phyloP scores from a whole-genome alignment of 73 alveolate species.

The Paramecium biaurelia region DNA sequence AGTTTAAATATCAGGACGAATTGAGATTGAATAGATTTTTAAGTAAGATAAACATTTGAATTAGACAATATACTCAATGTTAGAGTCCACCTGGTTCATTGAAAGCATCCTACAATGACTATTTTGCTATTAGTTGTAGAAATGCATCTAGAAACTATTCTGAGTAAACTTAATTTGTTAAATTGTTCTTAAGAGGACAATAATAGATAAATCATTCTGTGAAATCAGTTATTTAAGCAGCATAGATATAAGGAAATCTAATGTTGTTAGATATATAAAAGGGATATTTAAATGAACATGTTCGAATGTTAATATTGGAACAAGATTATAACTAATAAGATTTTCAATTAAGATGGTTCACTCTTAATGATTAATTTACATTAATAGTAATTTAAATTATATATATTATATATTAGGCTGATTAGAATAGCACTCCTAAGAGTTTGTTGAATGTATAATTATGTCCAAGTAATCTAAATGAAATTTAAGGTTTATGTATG shows the following conservation, averaged over 20 bases:
- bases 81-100: constrained; percentile 41
- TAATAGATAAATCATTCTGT: not conserved
- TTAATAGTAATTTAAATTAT: not conserved
- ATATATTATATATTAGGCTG: not conserved
- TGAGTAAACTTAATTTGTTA: not conserved
- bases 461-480: not conserved
- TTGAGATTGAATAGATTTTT: constrained; percentile 25
- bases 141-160: not conserved
- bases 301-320: not conserved
- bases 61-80: constrained; percentile 29
- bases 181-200: constrained; percentile 15
- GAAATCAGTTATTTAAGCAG: not conserved
- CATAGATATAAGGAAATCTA: not conserved
- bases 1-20: not conserved
- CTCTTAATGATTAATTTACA: not conserved
- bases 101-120: constrained; percentile 15
- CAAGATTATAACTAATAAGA: not conserved
- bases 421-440: not conserved
- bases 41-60: not conserved
- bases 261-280: not conserved
- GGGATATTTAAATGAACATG: not conserved
- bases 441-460: not conserved
- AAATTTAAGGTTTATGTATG: not conserved
- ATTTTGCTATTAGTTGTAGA: constrained; percentile 49
- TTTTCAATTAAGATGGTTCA: not conserved